phyloP scores from a whole-genome alignment of 441 rosid genomes.

The Theobroma grandiflorum region DNA sequence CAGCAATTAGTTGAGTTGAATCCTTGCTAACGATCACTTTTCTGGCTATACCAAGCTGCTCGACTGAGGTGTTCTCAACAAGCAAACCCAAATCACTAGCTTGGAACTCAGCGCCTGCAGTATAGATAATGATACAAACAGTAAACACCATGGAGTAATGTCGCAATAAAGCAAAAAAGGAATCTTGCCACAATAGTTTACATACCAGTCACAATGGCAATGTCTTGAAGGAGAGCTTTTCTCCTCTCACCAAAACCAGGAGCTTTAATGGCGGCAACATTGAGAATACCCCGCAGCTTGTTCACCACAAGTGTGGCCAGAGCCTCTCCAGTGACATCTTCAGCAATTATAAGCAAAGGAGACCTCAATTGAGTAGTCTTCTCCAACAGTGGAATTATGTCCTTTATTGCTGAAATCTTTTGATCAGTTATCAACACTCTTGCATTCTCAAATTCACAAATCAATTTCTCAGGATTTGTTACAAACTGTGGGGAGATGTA shows the following conservation, averaged over 20 bases:
- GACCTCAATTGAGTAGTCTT: slow-evolving; percentile 89
- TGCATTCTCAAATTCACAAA: slow-evolving; percentile 94
- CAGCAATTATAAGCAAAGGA: slow-evolving; percentile 92
- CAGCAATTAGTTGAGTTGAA: slow-evolving; percentile 88
- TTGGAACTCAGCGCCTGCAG: slow-evolving; percentile 89
- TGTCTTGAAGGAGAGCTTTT: slow-evolving; percentile 92
- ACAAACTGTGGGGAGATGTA: slow-evolving; percentile 98
- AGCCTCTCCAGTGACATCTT: slow-evolving; percentile 94
- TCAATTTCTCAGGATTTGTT: slow-evolving; percentile 85
- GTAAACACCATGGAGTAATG: not conserved
- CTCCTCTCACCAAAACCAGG: slow-evolving; percentile 95
- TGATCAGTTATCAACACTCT: slow-evolving; percentile 90
- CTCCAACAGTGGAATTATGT: slow-evolving; percentile 90
- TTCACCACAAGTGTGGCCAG: slow-evolving; percentile 94
- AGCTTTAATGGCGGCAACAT: slow-evolving; percentile 92
- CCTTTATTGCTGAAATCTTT: slow-evolving; percentile 89
- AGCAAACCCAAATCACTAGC: slow-evolving; percentile 87
- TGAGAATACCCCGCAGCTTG: slow-evolving; percentile 86
- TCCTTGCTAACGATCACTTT: slow-evolving; percentile 79
- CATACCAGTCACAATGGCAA: slow-evolving; percentile 87
- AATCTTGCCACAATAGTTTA: not conserved
- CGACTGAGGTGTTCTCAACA: slow-evolving; percentile 73
- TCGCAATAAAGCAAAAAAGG: not conserved
- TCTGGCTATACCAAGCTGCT: slow-evolving; percentile 85
- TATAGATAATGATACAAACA: slow-evolving; percentile 17